Conservation (phyloP, 352 stramenopile species). For the Phytophthora idaei region DNA sequence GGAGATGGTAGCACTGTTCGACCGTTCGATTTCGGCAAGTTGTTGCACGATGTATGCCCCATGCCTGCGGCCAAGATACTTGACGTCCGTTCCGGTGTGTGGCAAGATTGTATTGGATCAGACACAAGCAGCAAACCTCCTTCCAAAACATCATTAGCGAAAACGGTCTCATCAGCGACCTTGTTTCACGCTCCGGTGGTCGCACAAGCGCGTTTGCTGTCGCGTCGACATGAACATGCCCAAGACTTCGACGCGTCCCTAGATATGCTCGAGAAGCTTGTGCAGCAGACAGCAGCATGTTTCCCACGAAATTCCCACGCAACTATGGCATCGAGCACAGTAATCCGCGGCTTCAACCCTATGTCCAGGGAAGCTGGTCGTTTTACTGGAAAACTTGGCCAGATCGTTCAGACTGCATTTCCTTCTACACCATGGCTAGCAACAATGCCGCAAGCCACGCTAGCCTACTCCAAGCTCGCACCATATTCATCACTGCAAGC, state of each 20-base stretch:
- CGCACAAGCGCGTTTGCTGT: slow-evolving; percentile 21
- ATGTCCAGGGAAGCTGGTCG: slow-evolving; percentile 8
- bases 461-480: slow-evolving; percentile 20
- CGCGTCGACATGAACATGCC: slow-evolving; percentile 13
- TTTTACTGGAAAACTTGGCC: slow-evolving; percentile 27
- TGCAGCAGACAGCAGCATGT: slow-evolving; percentile 28
- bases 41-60: slow-evolving; percentile 71
- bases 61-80: slow-evolving; percentile 65
- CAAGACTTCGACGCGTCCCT: slow-evolving; percentile 14
- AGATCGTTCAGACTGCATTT: slow-evolving; percentile 23
- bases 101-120: slow-evolving; percentile 19
- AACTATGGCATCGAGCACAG: slow-evolving; percentile 30
- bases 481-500: slow-evolving; percentile 33
- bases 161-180: slow-evolving; percentile 6
- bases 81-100: slow-evolving; percentile 59
- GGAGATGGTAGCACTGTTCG: slow-evolving; percentile 9
- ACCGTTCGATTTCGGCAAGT: slow-evolving; percentile 60
- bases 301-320: slow-evolving; percentile 25
- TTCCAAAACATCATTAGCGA: slow-evolving; percentile 11
- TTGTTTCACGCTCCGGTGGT: slow-evolving; percentile 38
- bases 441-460: slow-evolving; percentile 11
- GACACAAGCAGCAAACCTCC: slow-evolving; percentile 10
- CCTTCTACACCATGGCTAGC: slow-evolving; percentile 33
- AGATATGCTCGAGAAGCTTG: slow-evolving; percentile 25
- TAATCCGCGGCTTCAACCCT: slow-evolving; percentile 35